Evolutionary conservation across 441 rosid genomes (phyloP).

Genomic region (Eruca vesicaria): DNA sequence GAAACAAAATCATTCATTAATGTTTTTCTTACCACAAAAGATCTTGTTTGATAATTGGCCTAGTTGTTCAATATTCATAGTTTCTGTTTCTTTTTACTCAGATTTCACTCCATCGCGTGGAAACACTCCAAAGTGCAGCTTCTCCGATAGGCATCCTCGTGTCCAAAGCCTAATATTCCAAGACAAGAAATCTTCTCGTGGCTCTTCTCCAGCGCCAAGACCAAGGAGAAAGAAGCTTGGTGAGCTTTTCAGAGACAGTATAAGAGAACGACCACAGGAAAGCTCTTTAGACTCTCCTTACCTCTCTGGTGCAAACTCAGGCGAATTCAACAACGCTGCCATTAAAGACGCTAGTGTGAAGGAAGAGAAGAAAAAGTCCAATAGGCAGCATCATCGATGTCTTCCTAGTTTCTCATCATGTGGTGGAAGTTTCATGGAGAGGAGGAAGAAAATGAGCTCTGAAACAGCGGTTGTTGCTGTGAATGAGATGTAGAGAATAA

Average conservation of each 20-base stretch:
- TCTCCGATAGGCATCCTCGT: constrained; percentile 48
- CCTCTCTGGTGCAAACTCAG: constrained; percentile 49
- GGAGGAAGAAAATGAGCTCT: constrained; percentile 66
- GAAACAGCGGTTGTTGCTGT: constrained; percentile 42
- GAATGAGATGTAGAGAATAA: constrained; percentile 23
- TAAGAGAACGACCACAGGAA: constrained; percentile 34
- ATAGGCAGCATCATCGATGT: constrained; percentile 52
- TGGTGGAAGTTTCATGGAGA: constrained; percentile 51
- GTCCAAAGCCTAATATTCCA: constrained; percentile 30
- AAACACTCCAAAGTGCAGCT: constrained; percentile 49
- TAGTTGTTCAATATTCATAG: background rate
- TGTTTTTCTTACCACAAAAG: too few species aligned
- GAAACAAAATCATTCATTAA: background rate
- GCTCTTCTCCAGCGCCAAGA: constrained; percentile 44
- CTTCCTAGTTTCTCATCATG: constrained; percentile 63
- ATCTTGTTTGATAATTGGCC: background rate
- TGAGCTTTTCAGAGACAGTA: constrained; percentile 73
- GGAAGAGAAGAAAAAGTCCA: constrained; percentile 36
- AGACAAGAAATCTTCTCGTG: constrained; percentile 37
- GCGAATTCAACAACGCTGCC: constrained; percentile 38
- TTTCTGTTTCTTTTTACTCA: constrained; percentile 26
- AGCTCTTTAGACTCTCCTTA: constrained; percentile 42
- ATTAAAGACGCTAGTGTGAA: constrained; percentile 37
- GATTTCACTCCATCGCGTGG: constrained; percentile 91
- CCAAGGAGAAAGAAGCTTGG: constrained; percentile 66